Evolutionary conservation across 805 yeast species (phyloP).

Genomic region (Metschnikowia noctiluminum): DNA sequence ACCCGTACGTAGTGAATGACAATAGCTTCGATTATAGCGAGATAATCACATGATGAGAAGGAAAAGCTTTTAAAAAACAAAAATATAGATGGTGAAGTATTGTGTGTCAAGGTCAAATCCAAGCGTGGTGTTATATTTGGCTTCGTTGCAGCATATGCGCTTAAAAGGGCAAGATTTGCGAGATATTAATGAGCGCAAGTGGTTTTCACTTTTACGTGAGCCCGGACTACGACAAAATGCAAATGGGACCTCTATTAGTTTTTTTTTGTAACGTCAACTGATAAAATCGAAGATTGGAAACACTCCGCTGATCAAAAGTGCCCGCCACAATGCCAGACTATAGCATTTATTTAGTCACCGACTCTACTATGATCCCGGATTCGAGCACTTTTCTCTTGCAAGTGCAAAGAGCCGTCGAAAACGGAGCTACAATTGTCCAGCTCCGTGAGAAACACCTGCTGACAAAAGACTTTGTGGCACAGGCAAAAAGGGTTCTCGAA

Average conservation of each 20-base stretch:
- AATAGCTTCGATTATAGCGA: too few species aligned
- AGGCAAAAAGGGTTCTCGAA: slow-evolving; percentile 59
- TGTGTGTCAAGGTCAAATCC: too few species aligned
- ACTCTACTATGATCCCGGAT: slow-evolving; percentile 68
- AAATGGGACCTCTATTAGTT: too few species aligned
- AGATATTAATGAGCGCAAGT: background rate
- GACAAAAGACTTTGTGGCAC: slow-evolving; percentile 61
- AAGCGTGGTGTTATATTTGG: too few species aligned
- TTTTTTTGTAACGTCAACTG: background rate
- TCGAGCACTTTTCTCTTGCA: slow-evolving; percentile 54
- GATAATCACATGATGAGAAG: background rate
- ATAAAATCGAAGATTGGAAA: background rate
- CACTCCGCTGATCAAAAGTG: background rate
- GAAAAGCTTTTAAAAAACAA: too few species aligned
- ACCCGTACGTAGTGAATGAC: too few species aligned
- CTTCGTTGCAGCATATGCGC: slow-evolving; percentile 15
- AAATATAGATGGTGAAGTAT: too few species aligned
- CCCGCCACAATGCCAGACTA: slow-evolving; percentile 4
- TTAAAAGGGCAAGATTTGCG: slow-evolving; percentile 12
- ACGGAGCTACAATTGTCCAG: slow-evolving; percentile 81
- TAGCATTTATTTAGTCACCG: slow-evolving; percentile 74
- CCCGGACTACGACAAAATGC: too few species aligned
- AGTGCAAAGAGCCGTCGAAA: slow-evolving; percentile 57
- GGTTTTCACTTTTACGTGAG: too few species aligned
- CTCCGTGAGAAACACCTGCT: slow-evolving; percentile 73